Evolutionary conservation across 225 moss, liverwort and hornwort genomes (phyloP), one percentile per base, ranked within the genome.

Genomic region (Ulota crispa): DNA sequence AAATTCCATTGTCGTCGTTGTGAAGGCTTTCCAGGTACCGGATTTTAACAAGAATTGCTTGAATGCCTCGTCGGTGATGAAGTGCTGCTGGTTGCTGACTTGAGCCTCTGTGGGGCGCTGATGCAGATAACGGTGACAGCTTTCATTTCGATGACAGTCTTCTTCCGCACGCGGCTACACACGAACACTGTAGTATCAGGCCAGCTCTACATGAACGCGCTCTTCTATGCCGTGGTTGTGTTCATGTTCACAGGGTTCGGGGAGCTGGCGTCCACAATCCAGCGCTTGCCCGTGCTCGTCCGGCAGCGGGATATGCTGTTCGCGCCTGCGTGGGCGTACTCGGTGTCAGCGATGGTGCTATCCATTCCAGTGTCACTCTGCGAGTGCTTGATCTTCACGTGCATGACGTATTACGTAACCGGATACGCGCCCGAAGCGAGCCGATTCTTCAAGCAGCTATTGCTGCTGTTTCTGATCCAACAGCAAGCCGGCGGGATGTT

Each of bases 231-330:
- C 1, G 78, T 93, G 10, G 0, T 89, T 14, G 84, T 87, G 52
- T 80, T 95, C 42, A 86, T 94, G 94, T 95, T 95, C 81, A 94
- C 94, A 21, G 97, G 95, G 10, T 98, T 92, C 63, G 93, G 95
- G 1, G 97, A 95, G 75, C 87, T 98, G 10, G 83, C 93, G 12
- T 78, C 95, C 73, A 91, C 92, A 18, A 92, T 93, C 36, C 75
- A 82, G 41, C 92, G 95, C 11, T 79, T 98, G 68, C 97, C 97
- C 2, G 93, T 95, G 34, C 91, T 94, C 18, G 91, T 92, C 30
- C 91, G 92, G 47, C 95, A 98, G 77, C 94, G 97, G 3, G 92
- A 95, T 71, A 85, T 95, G 85, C 90, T 93, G 32, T 95, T 98
- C 39, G 85, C 87, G 1, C 87, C 97, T 1, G 88, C 92, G 7